Evolutionary conservation across 768 basidiomycete species (phyloP).

Genomic region (Russula ochroleuca): DNA sequence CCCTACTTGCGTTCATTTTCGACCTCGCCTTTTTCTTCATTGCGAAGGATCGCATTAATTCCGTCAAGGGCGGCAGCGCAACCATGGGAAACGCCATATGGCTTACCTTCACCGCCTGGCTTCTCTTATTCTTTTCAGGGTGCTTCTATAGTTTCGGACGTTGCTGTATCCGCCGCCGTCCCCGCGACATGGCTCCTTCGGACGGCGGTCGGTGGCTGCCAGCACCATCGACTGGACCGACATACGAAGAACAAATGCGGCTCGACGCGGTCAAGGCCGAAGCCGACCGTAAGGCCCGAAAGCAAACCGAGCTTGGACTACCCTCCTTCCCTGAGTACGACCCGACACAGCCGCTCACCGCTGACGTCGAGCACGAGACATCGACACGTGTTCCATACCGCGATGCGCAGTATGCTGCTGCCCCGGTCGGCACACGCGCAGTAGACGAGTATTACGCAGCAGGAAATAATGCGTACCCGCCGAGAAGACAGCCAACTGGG

Average conservation of each 20-base stretch:
- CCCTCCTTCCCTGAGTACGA: slow-evolving; percentile 72
- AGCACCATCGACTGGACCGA: slow-evolving; percentile 30
- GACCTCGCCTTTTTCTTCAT: slow-evolving; percentile 90
- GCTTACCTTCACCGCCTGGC: slow-evolving; percentile 83
- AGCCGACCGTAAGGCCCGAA: slow-evolving; percentile 72
- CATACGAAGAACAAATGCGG: slow-evolving; percentile 63
- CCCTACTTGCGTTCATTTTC: slow-evolving; percentile 87
- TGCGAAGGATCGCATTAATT: slow-evolving; percentile 78
- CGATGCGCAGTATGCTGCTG: slow-evolving; percentile 61
- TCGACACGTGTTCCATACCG: slow-evolving; percentile 25
- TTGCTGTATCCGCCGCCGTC: slow-evolving; percentile 70
- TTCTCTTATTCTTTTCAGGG: slow-evolving; percentile 85
- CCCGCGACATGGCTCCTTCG: slow-evolving; percentile 37
- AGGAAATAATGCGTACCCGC: slow-evolving; percentile 42
- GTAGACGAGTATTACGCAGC: slow-evolving; percentile 67
- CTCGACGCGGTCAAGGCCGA: slow-evolving; percentile 85
- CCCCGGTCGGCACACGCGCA: slow-evolving; percentile 58
- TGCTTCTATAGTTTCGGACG: slow-evolving; percentile 83
- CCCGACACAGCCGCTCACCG: slow-evolving; percentile 57
- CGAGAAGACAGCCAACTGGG: slow-evolving; percentile 32
- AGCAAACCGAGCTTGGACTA: slow-evolving; percentile 57
- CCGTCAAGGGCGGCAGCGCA: slow-evolving; percentile 66
- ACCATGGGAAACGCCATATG: slow-evolving; percentile 85
- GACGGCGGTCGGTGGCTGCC: slow-evolving; percentile 21
- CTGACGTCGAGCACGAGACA: slow-evolving; percentile 48